Evolutionary conservation across 1,139 yeast genomes (phyloP).

Genomic region (Suhomyces ambrosiae): DNA sequence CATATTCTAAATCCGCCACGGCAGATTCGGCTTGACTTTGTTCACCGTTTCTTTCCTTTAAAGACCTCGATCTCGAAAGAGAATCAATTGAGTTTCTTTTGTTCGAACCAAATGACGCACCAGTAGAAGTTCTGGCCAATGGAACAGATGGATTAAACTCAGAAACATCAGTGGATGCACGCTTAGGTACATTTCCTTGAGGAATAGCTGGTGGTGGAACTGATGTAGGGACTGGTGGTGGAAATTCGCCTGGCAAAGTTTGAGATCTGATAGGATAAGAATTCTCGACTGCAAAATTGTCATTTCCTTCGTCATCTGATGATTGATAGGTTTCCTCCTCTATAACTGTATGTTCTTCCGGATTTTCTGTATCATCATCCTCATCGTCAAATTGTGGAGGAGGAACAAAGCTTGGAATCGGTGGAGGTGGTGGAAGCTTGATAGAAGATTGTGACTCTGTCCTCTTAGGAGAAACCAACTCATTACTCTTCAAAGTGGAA

Average conservation of each 20-base stretch:
- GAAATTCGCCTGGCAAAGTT: constrained; percentile 9
- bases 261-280: constrained; percentile 9
- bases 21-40: constrained; percentile 34
- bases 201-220: constrained; percentile 21
- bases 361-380: background rate
- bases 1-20: constrained; percentile 31
- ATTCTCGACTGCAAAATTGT: background rate
- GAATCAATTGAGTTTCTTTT: constrained; percentile 18
- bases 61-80: constrained; percentile 22
- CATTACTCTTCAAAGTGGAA: constrained; percentile 10
- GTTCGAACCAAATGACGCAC: constrained; percentile 6
- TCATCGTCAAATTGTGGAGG: constrained; percentile 14
- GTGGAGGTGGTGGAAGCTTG: constrained; percentile 13
- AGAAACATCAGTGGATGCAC: constrained; percentile 28
- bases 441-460: constrained; percentile 3
- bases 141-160: constrained; percentile 17
- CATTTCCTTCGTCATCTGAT: constrained; percentile 7
- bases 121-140: constrained; percentile 18
- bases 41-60: constrained; percentile 22
- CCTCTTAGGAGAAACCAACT: constrained; percentile 4
- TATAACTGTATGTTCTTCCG: constrained; percentile 1
- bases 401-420: constrained; percentile 8
- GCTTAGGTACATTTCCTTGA: constrained; percentile 11
- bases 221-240: constrained; percentile 15
- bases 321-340: constrained; percentile 9